Base-by-base conservation (phyloP, 768 basidiomycete species). In the Boletellus ananas region DNA sequence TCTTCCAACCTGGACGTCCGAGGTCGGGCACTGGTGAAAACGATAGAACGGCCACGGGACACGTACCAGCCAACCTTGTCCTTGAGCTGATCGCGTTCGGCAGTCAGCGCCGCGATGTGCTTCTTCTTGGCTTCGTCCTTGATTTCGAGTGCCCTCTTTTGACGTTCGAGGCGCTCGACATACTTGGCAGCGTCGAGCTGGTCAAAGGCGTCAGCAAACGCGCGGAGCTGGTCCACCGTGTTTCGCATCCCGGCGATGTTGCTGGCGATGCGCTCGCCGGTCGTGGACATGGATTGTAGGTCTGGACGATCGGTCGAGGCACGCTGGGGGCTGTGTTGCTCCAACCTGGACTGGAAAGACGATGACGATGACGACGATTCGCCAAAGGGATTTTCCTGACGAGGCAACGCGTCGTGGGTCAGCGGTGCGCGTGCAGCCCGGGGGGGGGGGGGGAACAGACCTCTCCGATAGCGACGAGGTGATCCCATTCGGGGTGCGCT, bases 161-260 rank as follows among this genome's bases (percentile, higher is more conserved):
- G 70, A 34, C 72, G 65, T 51, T 79, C 74, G 34, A 78, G 65
- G 45, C 65, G 68, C 31, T 51, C 51, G 36, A 78, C 61, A 43
- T 73, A 69, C 9, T 62, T 58, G 36, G 54, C 48, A 0, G 69
- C 34, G 13, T 38, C 44, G 27, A 62, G 44, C 14, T 59, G 54
- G 1, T 51, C 43, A 1, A 65, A n/a, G 1, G 43, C 20, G 2
- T 54, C 50, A 1, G 67, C 33, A 14, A 59, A 52, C 2, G 10
- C 16, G 6, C 17, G 4, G 11, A 57, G 20, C 3, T 18, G 9
- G 21, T 39, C 10, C 3, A 50, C 17, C 0, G 25, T 10, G 0
- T 47, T 23, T 29, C 29, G 48, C 1, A 60, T 27, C 10, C 12
- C 34, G 3, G n/a, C 14, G 4, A 63, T 12, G 11, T 34, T 10